Base-by-base conservation (phyloP, 208 protist genomes). In the Leishmania aethiopica region DNA sequence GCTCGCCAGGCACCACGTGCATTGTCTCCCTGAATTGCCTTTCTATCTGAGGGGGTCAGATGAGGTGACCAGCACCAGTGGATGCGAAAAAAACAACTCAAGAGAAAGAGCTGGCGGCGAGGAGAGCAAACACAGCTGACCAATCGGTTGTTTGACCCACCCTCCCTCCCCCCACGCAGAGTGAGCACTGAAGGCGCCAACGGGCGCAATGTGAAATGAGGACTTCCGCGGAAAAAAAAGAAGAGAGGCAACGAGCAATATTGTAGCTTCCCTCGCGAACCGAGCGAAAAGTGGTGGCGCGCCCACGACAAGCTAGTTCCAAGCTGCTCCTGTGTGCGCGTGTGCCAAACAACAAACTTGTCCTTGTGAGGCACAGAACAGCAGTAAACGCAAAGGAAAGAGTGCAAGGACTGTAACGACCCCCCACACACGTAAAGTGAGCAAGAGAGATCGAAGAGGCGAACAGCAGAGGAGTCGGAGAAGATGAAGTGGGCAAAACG, bases 1-100 rank as follows among this genome's bases (percentile, higher is more conserved):
- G 66, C 37, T 82, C 73, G 37, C 49, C 78, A 32, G 70, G 57
- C 7, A 51, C 25, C 7, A 70, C 42, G 45, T 80, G 47, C 78
- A 82, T 82, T 75, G 49, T 47, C 69, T 19, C 13, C 15, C 69
- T n/a, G 32, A 53, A 53, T 32, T 6, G 7, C 19, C 45, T 11
- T 74, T 74, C 40, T 49, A 3, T 25, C 37, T 71, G 37, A 71
- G 6, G 37, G 17, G 3, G 22, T 49, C 15, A 32, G 37, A 47
- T 47, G 66, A n/a, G 15, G 32, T 47, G 17, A 17, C 28, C 10
- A 53, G 42, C 45, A 19, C 42, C 45, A 0, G 13, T 49, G 42
- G 69, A 47, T 51, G 7, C 69, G 11, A 13, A 3, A 35, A 37
- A 49, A 42, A 42, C 25, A 19, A 19, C 40, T 74, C 69, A 53